phyloP scores from a whole-genome alignment of 2,329 filamentous ascomycete genomes.

The Botryotinia narcissicola region DNA sequence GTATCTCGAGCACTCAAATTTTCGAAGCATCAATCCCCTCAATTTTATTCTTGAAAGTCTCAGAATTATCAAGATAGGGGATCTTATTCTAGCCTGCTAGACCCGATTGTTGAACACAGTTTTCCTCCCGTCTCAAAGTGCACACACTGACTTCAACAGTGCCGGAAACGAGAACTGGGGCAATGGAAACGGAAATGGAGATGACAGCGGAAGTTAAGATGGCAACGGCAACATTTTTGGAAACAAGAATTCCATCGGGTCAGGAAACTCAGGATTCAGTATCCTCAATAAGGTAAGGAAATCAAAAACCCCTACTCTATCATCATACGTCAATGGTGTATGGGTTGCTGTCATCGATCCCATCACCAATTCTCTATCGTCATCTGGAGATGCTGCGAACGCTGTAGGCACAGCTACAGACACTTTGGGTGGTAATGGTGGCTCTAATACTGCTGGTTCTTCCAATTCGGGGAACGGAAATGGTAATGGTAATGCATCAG shows the following conservation, averaged over 20 bases:
- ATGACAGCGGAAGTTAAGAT: not conserved
- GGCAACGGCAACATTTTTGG: not conserved
- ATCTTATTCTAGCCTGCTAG: not conserved
- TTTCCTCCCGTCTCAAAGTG: not conserved
- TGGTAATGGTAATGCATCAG: not conserved
- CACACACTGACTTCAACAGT: not conserved
- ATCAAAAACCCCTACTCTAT: not conserved
- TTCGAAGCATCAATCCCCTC: not conserved
- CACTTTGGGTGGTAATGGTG: not conserved
- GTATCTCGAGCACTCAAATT: not conserved
- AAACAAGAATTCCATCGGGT: not conserved
- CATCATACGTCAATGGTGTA: slow-evolving; percentile 6
- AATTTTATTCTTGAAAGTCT: not conserved
- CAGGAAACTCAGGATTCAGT: not conserved
- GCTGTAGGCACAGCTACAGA: not conserved
- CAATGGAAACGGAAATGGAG: not conserved
- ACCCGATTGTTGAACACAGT: not conserved
- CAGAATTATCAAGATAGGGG: not conserved
- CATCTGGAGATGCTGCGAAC: not conserved
- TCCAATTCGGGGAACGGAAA: not conserved
- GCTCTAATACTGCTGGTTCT: not conserved
- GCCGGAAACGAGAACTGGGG: not conserved
- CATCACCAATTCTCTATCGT: not conserved
- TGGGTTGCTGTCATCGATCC: not conserved
- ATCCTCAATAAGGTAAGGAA: slow-evolving; percentile 8